Evolutionary conservation across 129 eudicot genomes (phyloP).

Genomic region (Erigeron canadensis): DNA sequence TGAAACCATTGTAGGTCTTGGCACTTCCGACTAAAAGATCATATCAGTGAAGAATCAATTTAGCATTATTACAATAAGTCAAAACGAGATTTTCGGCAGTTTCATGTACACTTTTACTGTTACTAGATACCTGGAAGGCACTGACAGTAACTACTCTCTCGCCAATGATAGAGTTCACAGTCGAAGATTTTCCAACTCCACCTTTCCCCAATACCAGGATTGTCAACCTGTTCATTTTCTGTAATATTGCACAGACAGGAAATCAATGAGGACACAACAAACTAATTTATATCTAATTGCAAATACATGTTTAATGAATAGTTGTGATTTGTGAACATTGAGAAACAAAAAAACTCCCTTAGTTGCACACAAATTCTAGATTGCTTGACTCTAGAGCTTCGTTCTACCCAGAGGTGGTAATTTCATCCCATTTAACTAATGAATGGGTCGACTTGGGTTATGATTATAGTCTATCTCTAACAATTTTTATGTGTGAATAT

Average conservation of each 20-base stretch:
- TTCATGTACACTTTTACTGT: neutral
- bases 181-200: slow-evolving; percentile 91
- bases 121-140: slow-evolving; percentile 61
- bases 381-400: too few relatives aligned
- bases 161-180: slow-evolving; percentile 78
- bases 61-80: neutral
- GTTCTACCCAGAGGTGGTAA: too few relatives aligned
- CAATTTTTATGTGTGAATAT: too few relatives aligned
- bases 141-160: slow-evolving; percentile 77
- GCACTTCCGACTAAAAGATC: slow-evolving; percentile 59
- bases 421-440: too few relatives aligned
- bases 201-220: slow-evolving; percentile 84
- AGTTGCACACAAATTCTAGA: neutral
- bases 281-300: neutral
- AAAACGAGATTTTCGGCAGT: neutral
- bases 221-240: slow-evolving; percentile 69
- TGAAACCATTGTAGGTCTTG: slow-evolving; percentile 76
- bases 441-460: neutral
- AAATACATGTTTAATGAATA: neutral
- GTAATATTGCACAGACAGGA: slow-evolving; percentile 22
- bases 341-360: neutral
- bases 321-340: neutral
- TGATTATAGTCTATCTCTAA: too few relatives aligned
- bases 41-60: slow-evolving; percentile 5
- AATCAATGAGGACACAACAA: neutral